Evolutionary conservation across 2,329 filamentous ascomycete species (phyloP), one percentile per base, ranked within the genome.

Genomic region (Diaporthe australafricana): DNA sequence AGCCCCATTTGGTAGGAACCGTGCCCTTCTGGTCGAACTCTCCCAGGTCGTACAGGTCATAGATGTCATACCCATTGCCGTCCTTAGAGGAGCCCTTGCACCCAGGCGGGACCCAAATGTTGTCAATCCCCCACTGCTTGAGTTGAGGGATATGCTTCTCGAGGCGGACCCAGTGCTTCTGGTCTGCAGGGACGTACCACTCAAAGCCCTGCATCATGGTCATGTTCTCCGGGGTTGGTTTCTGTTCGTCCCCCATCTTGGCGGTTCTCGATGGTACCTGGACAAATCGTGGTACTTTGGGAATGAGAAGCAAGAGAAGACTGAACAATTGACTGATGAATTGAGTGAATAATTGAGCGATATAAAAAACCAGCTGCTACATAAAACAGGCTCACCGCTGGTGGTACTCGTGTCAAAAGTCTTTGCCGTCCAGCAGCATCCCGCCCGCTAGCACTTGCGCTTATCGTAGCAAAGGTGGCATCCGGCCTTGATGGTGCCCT

Each of bases 1-100:
- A 84, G 4, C 92, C 92, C 91, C 91, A 94, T 85, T 93, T 94
- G 1, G 92, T 94, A 6, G 84, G 83, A 2, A 83, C 82, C 0
- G 84, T 81, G 48, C 90, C 91, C 77, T 94, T 94, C 77, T 94
- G 92, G 70, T 94, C 89, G 77, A 94, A 94, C 76, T 94, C 92
- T 53, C 92, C 92, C 2, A 93, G 80, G 74, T 93, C 91, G 77
- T 91, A 81, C 30, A 94, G 81, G 77, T 94, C 92, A 76, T 93
- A 94, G 75, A 90, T 86, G 78, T 92, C 90, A 75, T 92, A 92
- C 1, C 92, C 92, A 75, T 93, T 93, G 17, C 91, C 90, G 14
- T 87, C 81, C 1, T 88, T 87, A 40, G 86, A 87, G 66, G 89
- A 89, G 2, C 88, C 91, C 82, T 94, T 94, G 81, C 92, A 94